phyloP scores from a whole-genome alignment of 345 rosid species.

The Populus davidiana region DNA sequence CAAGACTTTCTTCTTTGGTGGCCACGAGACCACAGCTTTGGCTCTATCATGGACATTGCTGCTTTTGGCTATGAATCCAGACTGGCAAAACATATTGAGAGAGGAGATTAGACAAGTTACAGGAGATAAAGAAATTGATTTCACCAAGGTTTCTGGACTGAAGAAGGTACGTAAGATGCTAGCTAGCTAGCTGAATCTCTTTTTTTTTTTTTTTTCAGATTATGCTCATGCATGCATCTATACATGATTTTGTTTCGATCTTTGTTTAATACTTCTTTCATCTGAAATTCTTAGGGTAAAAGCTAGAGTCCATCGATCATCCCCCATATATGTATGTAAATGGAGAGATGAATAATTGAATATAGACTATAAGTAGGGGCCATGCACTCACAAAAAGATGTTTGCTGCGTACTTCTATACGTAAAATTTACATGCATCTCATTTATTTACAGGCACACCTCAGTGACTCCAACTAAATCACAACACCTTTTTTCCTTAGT shows the following conservation, averaged over 20 bases:
- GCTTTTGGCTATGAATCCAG: constrained; percentile 68
- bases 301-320: not conserved
- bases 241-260: not conserved
- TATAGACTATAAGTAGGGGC: not conserved
- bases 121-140: constrained; percentile 57
- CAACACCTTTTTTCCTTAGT: too few species aligned
- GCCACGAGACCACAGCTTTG: constrained; percentile 91
- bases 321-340: not conserved
- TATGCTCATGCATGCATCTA: not conserved
- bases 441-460: not conserved
- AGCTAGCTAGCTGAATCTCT: not conserved
- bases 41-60: constrained; percentile 83
- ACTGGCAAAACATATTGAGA: constrained; percentile 74
- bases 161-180: constrained; percentile 58
- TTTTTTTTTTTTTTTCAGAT: not conserved
- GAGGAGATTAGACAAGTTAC: constrained; percentile 69
- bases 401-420: not conserved
- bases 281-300: not conserved
- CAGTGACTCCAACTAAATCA: too few species aligned
- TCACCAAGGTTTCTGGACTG: constrained; percentile 62
- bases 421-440: not conserved
- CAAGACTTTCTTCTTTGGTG: constrained; percentile 93
- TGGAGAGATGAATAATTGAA: not conserved
- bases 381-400: not conserved
- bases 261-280: not conserved